Conservation (phyloP, 306 rosid genomes). For the Medicago ruthenica region DNA sequence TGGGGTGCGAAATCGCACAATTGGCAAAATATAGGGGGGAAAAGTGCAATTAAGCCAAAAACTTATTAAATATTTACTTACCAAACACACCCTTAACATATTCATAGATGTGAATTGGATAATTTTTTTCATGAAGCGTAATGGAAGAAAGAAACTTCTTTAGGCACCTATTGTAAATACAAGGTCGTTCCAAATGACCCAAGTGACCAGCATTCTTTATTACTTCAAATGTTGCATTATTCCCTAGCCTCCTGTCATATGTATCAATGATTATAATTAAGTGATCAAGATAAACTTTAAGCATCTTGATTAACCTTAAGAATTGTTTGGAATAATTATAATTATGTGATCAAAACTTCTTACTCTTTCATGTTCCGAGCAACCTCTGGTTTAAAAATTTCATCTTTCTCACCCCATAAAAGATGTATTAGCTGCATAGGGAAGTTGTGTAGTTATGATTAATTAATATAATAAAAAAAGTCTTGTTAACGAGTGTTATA, state of each 20-base stretch:
- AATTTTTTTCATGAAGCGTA: not conserved
- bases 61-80: not conserved
- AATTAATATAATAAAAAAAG: not conserved
- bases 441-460: not conserved
- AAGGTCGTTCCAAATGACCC: conserved; percentile 71
- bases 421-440: conserved; percentile 65
- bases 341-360: not conserved
- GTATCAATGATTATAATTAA: not conserved
- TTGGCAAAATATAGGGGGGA: no score
- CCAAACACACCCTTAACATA: not conserved
- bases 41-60: no score
- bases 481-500: no score
- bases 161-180: conserved; percentile 30
- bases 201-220: conserved; percentile 70
- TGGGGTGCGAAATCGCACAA: no score
- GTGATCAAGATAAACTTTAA: not conserved
- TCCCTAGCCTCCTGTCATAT: conserved; percentile 41
- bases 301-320: not conserved
- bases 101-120: not conserved
- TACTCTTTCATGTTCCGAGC: conserved; percentile 70
- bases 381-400: conserved; percentile 58
- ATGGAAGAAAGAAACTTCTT: conserved; percentile 29
- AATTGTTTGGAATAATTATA: not conserved
- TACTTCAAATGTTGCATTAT: conserved; percentile 51
- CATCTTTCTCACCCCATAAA: conserved; percentile 81